Evolutionary conservation across 768 basidiomycete species (phyloP).

Genomic region (Xanthoconium stramineum): DNA sequence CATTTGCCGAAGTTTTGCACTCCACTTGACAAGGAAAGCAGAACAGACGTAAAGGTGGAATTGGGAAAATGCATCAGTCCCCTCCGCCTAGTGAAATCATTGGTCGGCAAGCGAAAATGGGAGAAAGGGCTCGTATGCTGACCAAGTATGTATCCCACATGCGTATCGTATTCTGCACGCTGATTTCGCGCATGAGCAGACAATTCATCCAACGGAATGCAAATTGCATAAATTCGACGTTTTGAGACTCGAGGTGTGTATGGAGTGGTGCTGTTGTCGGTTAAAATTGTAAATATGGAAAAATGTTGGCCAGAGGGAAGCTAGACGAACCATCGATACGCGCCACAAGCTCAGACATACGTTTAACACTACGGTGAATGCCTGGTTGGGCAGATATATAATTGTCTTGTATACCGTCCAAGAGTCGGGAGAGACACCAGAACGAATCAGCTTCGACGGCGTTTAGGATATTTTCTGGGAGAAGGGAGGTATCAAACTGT

Average conservation of each 20-base stretch:
- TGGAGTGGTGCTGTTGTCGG: constrained; percentile 68
- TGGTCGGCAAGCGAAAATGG: not conserved
- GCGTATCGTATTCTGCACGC: constrained; percentile 91
- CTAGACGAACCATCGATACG: constrained; percentile 75
- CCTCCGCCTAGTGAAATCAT: constrained; percentile 72
- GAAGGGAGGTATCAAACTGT: constrained; percentile 72
- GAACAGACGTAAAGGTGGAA: constrained; percentile 99
- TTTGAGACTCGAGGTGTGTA: constrained; percentile 81
- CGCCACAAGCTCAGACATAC: constrained; percentile 91
- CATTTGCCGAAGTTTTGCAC: constrained; percentile 89
- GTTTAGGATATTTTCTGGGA: constrained; percentile 67
- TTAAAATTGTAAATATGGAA: not conserved
- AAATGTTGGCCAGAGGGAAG: not conserved
- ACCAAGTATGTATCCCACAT: constrained; percentile 99
- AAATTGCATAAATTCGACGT: constrained; percentile 99
- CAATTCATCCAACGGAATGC: constrained; percentile 99
- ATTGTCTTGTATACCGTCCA: constrained; percentile 98
- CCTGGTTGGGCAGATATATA: constrained; percentile 97
- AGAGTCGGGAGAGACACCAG: constrained; percentile 93
- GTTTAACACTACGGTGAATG: constrained; percentile 87
- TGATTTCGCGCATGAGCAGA: constrained; percentile 95
- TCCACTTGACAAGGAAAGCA: constrained; percentile 95
- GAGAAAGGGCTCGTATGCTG: constrained; percentile 26
- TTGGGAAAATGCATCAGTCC: constrained; percentile 96
- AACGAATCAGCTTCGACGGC: constrained; percentile 97